Conservation (phyloP, 1,284 basidiomycete genomes). For the Ustilago tritici region DNA sequence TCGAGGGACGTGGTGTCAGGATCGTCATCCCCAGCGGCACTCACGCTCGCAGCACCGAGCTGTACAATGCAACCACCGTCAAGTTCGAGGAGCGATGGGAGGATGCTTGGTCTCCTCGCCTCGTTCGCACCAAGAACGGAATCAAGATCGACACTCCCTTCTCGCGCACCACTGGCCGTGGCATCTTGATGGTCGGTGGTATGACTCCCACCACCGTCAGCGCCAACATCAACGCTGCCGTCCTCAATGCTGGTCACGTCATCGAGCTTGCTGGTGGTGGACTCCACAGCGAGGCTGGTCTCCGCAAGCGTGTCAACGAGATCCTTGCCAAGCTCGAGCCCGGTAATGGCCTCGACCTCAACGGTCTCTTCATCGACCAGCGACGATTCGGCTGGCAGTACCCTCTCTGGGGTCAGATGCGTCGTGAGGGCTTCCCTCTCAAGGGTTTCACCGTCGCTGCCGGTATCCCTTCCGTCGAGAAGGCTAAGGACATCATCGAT, state of each 20-base stretch:
- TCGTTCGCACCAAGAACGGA: slow-evolving; percentile 79
- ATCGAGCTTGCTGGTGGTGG: slow-evolving; percentile 97
- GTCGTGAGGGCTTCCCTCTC: slow-evolving; percentile 90
- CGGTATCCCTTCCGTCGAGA: slow-evolving; percentile 91
- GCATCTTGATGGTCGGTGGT: slow-evolving; percentile 97
- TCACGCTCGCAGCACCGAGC: slow-evolving; percentile 60
- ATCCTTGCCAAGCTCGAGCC: slow-evolving; percentile 57
- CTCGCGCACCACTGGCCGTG: slow-evolving; percentile 92
- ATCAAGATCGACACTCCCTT: slow-evolving; percentile 86
- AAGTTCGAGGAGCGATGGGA: slow-evolving; percentile 89
- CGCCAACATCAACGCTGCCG: slow-evolving; percentile 73
- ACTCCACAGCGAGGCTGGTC: slow-evolving; percentile 89
- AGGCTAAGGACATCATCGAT: slow-evolving; percentile 90
- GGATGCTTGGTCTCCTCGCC: slow-evolving; percentile 83
- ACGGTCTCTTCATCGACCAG: slow-evolving; percentile 97
- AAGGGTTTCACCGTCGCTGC: slow-evolving; percentile 99
- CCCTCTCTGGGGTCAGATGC: slow-evolving; percentile 97
- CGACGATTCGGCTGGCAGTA: slow-evolving; percentile 94
- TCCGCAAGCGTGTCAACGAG: slow-evolving; percentile 82
- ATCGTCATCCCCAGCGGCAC: slow-evolving; percentile 71
- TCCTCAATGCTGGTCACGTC: slow-evolving; percentile 93
- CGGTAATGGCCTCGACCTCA: slow-evolving; percentile 81
- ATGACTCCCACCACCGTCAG: slow-evolving; percentile 75
- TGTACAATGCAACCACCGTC: slow-evolving; percentile 77
- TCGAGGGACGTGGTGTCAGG: slow-evolving; percentile 91